These are phyloP conservation scores for Trifolium subterraneum DNA, from an alignment of 306 rosid species.

Conservation along the genomic window DNA sequence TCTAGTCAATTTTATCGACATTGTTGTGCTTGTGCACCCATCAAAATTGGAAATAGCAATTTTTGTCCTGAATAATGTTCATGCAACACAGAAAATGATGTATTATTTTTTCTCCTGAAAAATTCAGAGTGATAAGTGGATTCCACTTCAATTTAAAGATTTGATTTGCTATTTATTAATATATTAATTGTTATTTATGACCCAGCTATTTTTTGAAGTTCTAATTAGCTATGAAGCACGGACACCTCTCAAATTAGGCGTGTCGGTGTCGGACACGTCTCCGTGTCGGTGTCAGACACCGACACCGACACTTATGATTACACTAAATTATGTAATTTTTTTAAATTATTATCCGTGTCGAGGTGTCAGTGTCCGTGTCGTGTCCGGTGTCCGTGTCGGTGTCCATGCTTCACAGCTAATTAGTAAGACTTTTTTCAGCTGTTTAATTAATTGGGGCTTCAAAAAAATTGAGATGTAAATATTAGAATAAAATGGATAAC, in stretches of 20 bases:
- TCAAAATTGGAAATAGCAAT: constrained; percentile 35
- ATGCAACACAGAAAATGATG: constrained; percentile 35
- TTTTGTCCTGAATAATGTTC: constrained; percentile 48
- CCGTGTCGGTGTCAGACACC: too few relatives aligned
- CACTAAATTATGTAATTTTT: too few relatives aligned
- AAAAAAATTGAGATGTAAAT: background rate
- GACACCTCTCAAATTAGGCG: too few relatives aligned
- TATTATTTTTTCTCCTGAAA: constrained; percentile 4
- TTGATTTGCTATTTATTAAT: constrained; percentile 8
- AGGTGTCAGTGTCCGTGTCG: too few relatives aligned
- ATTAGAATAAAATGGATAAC: background rate
- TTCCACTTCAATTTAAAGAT: constrained; percentile 30
- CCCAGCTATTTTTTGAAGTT: constrained; percentile 8
- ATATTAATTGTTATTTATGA: background rate
- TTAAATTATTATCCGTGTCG: too few relatives aligned
- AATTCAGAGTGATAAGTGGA: constrained; percentile 38
- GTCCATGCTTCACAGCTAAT: too few relatives aligned
- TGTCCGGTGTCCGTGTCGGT: too few relatives aligned
- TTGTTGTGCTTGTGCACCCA: constrained; percentile 43
- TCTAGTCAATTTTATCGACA: constrained; percentile 32
- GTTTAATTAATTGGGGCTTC: background rate
- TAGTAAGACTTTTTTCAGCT: background rate
- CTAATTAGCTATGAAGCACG: too few relatives aligned
- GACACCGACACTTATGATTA: too few relatives aligned
- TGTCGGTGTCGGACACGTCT: too few relatives aligned